Percentiles rank a stretch among this genome's conserved stretches.
Conservation (phyloP, 2,329 filamentous ascomycete genomes). For the Paradendryphiella salina region DNA sequence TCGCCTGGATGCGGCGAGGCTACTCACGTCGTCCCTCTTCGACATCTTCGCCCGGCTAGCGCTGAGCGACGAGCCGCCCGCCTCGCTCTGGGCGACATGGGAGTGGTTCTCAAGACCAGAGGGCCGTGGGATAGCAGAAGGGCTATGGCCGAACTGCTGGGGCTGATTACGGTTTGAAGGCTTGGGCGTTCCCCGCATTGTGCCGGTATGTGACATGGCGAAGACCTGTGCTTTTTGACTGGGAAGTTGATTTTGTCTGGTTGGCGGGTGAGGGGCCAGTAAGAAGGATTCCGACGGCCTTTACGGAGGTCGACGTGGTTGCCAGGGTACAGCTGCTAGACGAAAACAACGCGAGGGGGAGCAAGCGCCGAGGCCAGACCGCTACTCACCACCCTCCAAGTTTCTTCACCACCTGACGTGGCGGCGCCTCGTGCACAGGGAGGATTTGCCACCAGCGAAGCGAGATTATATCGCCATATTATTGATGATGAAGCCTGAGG, state of each 20-base stretch:
- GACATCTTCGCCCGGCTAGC: constrained; percentile 94
- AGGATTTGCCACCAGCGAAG: constrained; percentile 1
- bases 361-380: constrained; percentile 22
- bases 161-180: constrained; percentile 65
- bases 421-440: background rate
- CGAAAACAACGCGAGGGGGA: constrained; percentile 26
- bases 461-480: background rate
- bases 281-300: constrained; percentile 21
- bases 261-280: constrained; percentile 27
- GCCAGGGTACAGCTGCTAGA: constrained; percentile 27
- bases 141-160: constrained; percentile 62
- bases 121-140: constrained; percentile 73
- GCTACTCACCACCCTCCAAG: constrained; percentile 7
- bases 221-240: constrained; percentile 20
- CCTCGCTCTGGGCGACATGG: constrained; percentile 59
- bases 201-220: constrained; percentile 64
- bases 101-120: constrained; percentile 65
- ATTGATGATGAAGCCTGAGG: background rate
- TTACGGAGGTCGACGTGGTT: constrained; percentile 26
- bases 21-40: constrained; percentile 93
- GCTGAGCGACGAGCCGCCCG: constrained; percentile 71
- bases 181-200: constrained; percentile 72
- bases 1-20: constrained; percentile 5
- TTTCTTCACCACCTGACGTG: constrained; percentile 4
- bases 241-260: constrained; percentile 24